These are phyloP conservation scores for Cyathus pygmaeus DNA, from an alignment of 1,284 basidiomycete genomes.

Conservation along the genomic window DNA sequence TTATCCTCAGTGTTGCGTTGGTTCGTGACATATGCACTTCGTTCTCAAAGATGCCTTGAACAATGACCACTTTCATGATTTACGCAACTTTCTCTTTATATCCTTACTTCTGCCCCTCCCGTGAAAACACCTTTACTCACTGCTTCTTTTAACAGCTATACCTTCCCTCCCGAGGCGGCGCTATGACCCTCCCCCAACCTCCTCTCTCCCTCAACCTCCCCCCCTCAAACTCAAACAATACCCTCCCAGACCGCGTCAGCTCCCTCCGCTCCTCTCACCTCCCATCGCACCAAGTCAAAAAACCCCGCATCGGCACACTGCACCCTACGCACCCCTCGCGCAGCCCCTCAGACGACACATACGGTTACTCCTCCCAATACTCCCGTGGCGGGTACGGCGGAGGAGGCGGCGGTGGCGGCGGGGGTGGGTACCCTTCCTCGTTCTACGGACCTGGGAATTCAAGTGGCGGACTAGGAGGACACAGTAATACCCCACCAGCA, in stretches of 20 bases:
- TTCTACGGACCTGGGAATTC: conserved; percentile 22
- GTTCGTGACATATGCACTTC: no score
- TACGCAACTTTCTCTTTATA: no score
- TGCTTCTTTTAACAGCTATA: not conserved
- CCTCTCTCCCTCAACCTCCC: not conserved
- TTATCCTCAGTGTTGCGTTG: no score
- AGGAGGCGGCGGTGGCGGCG: conserved; percentile 3
- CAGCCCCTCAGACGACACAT: conserved; percentile 35
- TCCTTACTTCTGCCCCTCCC: conserved; percentile 1
- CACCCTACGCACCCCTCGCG: conserved; percentile 12
- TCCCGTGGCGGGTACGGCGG: not conserved
- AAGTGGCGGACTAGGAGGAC: no score
- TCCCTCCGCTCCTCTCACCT: not conserved
- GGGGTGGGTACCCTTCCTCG: conserved; percentile 21
- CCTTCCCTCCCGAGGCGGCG: not conserved
- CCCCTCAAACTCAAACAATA: no score
- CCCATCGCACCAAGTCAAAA: conserved; percentile 1
- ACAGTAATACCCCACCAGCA: conserved; percentile 29
- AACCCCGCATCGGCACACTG: not conserved
- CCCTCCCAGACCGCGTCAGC: conserved; percentile 16
- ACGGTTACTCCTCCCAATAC: not conserved
- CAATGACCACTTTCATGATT: no score
- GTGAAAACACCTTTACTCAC: not conserved
- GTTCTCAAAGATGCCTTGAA: no score
- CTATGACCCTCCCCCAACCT: conserved; percentile 1